Evolutionary conservation across 306 rosid genomes (phyloP).

Genomic region (Malus sylvestris): DNA sequence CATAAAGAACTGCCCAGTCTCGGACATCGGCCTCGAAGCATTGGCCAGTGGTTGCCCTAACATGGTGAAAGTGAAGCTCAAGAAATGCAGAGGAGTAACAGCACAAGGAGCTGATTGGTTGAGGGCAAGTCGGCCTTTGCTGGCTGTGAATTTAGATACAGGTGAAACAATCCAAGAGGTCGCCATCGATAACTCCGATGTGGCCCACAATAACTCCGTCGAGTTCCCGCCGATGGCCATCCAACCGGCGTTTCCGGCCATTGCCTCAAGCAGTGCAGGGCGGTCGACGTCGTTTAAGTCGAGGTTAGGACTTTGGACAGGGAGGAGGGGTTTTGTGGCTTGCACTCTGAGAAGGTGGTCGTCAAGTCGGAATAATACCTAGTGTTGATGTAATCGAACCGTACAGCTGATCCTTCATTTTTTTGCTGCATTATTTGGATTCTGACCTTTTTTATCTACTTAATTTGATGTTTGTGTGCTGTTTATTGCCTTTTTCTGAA

Average conservation of each 20-base stretch:
- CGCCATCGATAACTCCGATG: slow-evolving; percentile 58
- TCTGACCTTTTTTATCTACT: slow-evolving; percentile 33
- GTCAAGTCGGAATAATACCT: slow-evolving; percentile 52
- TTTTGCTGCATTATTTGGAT: slow-evolving; percentile 41
- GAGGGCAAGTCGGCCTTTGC: slow-evolving; percentile 50
- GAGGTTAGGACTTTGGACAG: slow-evolving; percentile 65
- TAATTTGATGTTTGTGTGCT: slow-evolving; percentile 49
- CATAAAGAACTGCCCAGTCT: slow-evolving; percentile 87
- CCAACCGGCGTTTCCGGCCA: slow-evolving; percentile 24
- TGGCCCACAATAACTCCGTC: slow-evolving; percentile 32
- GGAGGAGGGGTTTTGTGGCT: slow-evolving; percentile 64
- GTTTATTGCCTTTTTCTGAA: slow-evolving; percentile 33
- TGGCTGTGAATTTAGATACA: slow-evolving; percentile 81
- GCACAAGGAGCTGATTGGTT: slow-evolving; percentile 75
- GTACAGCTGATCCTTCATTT: slow-evolving; percentile 14
- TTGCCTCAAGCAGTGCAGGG: slow-evolving; percentile 44
- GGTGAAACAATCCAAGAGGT: slow-evolving; percentile 65
- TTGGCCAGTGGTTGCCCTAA: slow-evolving; percentile 86
- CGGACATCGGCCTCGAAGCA: slow-evolving; percentile 74
- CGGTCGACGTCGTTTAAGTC: slow-evolving; percentile 64
- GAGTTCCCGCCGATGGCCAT: slow-evolving; percentile 49
- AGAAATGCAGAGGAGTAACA: slow-evolving; percentile 86
- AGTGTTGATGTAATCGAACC: slow-evolving; percentile 3
- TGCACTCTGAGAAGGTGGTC: slow-evolving; percentile 82
- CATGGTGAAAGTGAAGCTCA: slow-evolving; percentile 94